Evolutionary conservation across 352 stramenopile genomes (phyloP), one percentile per base, ranked within the genome.

Genomic region (Pythium sukuiense): DNA sequence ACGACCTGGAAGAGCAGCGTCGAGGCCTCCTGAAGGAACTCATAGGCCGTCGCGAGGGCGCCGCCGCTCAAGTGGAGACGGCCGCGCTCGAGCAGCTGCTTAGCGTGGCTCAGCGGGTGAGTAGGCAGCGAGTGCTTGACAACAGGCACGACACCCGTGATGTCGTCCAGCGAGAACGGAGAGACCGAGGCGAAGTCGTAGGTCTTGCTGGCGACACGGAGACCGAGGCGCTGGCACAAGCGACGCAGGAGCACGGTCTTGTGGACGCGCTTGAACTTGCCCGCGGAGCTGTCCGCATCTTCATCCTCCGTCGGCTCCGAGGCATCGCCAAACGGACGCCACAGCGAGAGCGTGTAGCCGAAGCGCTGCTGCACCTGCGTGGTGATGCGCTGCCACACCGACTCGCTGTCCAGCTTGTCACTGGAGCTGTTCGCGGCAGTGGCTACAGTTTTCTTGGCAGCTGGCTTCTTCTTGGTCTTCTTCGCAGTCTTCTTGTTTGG

Each of bases 1-100:
- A 89, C 90, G 12, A 99, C 93, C 71, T 98, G 90, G 75, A 97
- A 98, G 32, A 98, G 92, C 29, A 99, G 71, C 18, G 75, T 84
- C n/a, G 90, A 91, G 5, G 96, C 85, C 69, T 99, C 96, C 39
- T 97, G 87, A 27, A 95, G 76, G 54, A 94, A 70, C 48, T 96
- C 86, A 61, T 96, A 96, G 16, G 90, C 84, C 48, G 71, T 86
- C 6, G 87, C 84, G 32, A 96, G 75, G 11, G 87, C 73, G 32
- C 87, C 86, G 33, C 89, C 74, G 52, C 74, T 85, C 46, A 98
- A 72, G 63, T 96, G 79, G 56, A 92, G 60, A 50, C 96, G 87
- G 6, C 89, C 96, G 59, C 85, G 79, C 69, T 98, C 96, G 48
- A 97, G 64, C 24, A 97, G 76, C 59, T 96, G 77, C 68, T 92